Conservation (phyloP, 352 stramenopile species). For the Lagenidium giganteum region DNA sequence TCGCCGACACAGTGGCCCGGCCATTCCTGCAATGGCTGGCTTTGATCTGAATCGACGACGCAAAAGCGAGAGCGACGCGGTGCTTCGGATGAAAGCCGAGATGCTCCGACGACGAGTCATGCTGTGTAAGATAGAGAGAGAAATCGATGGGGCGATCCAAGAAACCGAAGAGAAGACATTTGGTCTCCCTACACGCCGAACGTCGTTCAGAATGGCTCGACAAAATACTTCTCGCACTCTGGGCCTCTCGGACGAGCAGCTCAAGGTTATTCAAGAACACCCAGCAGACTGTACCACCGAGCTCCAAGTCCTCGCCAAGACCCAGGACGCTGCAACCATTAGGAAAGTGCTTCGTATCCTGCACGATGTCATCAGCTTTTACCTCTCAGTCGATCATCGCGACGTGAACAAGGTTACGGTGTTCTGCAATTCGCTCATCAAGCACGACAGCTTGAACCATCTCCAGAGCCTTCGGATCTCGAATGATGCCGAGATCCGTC, state of each 20-base stretch:
- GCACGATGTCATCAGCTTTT: conserved; percentile 66
- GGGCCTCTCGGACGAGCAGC: conserved; percentile 34
- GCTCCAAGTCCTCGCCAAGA: conserved; percentile 34
- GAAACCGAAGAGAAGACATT: conserved; percentile 24
- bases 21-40: background rate
- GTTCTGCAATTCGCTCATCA: conserved; percentile 77
- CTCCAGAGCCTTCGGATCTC: conserved; percentile 52
- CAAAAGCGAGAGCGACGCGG: conserved; percentile 71
- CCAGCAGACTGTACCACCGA: conserved; percentile 55
- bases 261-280: conserved; percentile 54
- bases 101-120: conserved; percentile 58
- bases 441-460: conserved; percentile 65
- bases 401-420: conserved; percentile 80
- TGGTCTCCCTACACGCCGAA: background rate
- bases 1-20: background rate
- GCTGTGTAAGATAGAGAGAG: conserved; percentile 63
- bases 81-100: conserved; percentile 48
- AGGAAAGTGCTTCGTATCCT: conserved; percentile 53
- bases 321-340: conserved; percentile 10
- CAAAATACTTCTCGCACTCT: conserved; percentile 26
- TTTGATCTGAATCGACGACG: conserved; percentile 36
- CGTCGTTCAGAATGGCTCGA: conserved; percentile 13
- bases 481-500: conserved; percentile 42
- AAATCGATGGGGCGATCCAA: conserved; percentile 68
- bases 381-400: conserved; percentile 60